Evolutionary conservation across 2,329 filamentous ascomycete species (phyloP).

Genomic region (Triangularia setosa): DNA sequence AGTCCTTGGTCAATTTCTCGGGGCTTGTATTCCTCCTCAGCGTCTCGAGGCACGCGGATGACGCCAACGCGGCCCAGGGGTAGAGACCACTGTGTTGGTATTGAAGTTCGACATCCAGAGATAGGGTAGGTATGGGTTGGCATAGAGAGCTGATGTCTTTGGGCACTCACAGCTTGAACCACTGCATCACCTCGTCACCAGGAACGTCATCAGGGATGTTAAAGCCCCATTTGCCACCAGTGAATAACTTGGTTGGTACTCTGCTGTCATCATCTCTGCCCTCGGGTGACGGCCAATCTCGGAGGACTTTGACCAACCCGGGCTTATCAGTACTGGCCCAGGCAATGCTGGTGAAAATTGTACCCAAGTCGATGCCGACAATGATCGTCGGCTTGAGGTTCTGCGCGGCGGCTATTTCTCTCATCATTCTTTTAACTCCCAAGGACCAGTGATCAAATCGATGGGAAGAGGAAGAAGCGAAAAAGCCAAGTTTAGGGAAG

Average conservation of each 20-base stretch:
- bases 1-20: background rate
- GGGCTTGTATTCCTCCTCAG: background rate
- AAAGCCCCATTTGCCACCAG: conserved; percentile 45
- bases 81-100: background rate
- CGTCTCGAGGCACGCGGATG: too few species aligned
- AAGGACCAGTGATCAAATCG: background rate
- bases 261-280: conserved; percentile 41
- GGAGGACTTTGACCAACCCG: conserved; percentile 40
- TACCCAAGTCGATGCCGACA: conserved; percentile 54
- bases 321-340: conserved; percentile 45
- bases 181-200: conserved; percentile 38
- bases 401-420: too few species aligned
- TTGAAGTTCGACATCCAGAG: background rate
- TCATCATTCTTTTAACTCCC: background rate
- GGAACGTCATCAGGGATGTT: conserved; percentile 42
- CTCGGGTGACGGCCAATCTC: conserved; percentile 39
- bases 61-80: background rate
- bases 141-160: too few species aligned
- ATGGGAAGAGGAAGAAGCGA: too few species aligned
- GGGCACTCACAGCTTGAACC: conserved; percentile 48
- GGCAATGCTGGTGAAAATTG: conserved; percentile 53
- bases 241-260: conserved; percentile 48
- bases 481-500: too few species aligned
- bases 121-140: background rate
- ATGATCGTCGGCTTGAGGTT: conserved; percentile 34